Evolutionary conservation across 2,329 filamentous ascomycete genomes (phyloP), one percentile per base, ranked within the genome.

Genomic region (Bipolaris victoriae): DNA sequence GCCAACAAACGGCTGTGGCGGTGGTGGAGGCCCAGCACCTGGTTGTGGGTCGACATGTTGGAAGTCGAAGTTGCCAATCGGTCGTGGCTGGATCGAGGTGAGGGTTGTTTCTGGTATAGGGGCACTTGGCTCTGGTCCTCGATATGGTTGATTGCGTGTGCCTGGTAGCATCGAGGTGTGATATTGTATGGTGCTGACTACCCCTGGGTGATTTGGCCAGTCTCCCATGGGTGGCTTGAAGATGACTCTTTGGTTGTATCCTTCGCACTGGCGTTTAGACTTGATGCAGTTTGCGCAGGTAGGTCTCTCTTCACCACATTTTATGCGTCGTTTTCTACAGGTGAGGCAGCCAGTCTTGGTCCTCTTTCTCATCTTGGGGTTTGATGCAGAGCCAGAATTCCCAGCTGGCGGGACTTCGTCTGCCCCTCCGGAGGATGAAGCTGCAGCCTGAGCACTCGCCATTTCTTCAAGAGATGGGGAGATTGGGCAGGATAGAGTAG

Each of bases 301-400:
- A 24, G 91, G 91, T 48, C 89, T 86, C 69, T 92, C 91, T 76
- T 98, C 95, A 61, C 95, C 95, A 76, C 95, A 99, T 78, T 98
- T 99, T 78, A 99, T 98, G 61, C 95, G 90, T 51, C 95, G 89
- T 78, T 91, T 94, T 62, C 95, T 90, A 78, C 95, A 99, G 56
- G 95, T 97, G 59, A 97, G 79, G 74, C 93, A 97, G 13, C 93
- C 93, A 2, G 93, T 97, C 79, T 97, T 97, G 49, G 93, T 97
- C 68, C 93, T 72, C 64, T 78, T 78, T 53, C 76, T 72, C 68
- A 75, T 70, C 62, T 76, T 76, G 52, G 69, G 57, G 51, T 67
- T 71, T 22, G 65, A 55, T 35, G 67, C 52, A 41, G 63, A 50
- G 31, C 59, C 63, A 47, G 67, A 52, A 18, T 46, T 41, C 44